Percentiles rank a stretch among this genome's conserved stretches.
Conservation (phyloP, 768 basidiomycete species). For the Tylopilus intermedius region DNA sequence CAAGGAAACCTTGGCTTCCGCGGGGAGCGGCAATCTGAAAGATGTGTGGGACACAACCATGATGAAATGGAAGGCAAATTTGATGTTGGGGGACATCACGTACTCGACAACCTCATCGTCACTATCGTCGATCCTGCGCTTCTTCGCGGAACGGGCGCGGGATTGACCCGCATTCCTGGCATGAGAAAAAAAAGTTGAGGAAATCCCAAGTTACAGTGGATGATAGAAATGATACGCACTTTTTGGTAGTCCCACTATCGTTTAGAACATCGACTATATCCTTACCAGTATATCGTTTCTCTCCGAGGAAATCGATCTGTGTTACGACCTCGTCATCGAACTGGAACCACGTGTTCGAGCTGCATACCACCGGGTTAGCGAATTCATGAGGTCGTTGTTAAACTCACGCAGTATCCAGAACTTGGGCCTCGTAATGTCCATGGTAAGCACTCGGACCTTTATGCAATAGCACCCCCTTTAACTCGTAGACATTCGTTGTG, state of each 20-base stretch:
- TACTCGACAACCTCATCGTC: constrained; percentile 45
- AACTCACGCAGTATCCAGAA: constrained; percentile 44
- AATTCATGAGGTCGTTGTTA: background rate
- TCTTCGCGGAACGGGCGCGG: constrained; percentile 41
- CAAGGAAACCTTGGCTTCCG: constrained; percentile 22
- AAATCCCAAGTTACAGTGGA: background rate
- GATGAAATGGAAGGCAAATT: constrained; percentile 16
- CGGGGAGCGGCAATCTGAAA: constrained; percentile 19
- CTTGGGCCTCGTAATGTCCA: constrained; percentile 85
- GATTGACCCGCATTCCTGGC: constrained; percentile 27
- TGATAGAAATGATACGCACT: constrained; percentile 17
- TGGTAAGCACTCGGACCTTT: constrained; percentile 90
- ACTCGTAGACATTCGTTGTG: constrained; percentile 56
- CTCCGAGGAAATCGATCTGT: constrained; percentile 50
- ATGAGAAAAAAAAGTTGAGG: constrained; percentile 3
- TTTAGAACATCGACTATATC: constrained; percentile 28
- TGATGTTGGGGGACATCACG: constrained; percentile 19
- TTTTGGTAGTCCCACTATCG: constrained; percentile 22
- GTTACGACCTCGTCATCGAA: constrained; percentile 90
- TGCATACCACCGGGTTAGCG: constrained; percentile 26
- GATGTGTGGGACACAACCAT: constrained; percentile 4
- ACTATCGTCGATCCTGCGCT: constrained; percentile 53
- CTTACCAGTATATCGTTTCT: constrained; percentile 34
- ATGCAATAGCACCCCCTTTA: constrained; percentile 82
- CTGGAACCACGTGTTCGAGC: constrained; percentile 75